Evolutionary conservation across 2,329 filamentous ascomycete genomes (phyloP), one percentile per base, ranked within the genome.

Genomic region (Ceratocystis diversiconidia): DNA sequence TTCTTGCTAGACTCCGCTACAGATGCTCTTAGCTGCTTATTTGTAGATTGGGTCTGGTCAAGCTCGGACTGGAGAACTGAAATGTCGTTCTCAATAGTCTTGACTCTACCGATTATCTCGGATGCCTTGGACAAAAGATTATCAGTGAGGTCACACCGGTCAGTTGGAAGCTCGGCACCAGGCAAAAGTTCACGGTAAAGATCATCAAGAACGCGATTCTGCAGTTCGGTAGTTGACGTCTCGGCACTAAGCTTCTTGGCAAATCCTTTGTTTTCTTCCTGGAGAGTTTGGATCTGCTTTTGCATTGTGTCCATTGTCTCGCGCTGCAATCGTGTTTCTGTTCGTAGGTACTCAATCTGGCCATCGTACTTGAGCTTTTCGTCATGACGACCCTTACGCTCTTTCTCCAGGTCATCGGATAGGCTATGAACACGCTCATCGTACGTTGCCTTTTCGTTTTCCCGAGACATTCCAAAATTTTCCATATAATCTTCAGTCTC

Each of bases 401-500:
- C 74, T 62, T 80, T 82, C 65, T 89, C 84, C 17, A 95, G 76
- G 70, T 96, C 88, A 17, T 82, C 78, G 71, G 91, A 83, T 0
- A 96, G 79, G 7, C 80, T 78, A 59, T 84, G 84, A 41, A 91
- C 78, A 66, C 81, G 85, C 60, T 87, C 83, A 68, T 92, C 87
- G 57, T 86, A 81, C 1, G 82, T 81, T 3, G 83, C 84, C 71
- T 86, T 89, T 71, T 94, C 89, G 70, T 95, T 87, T 70, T 96
- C 90, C 55, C 89, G 83, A 50, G 88, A 91, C 70, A 90, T 90
- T 52, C 90, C 81, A 65, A 92, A 83, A 67, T 90, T 83, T 70
- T 96, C 92, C 63, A 97, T 83, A 72, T 96, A 92, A 71, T 96
- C 92, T 75, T 99, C 94, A 5, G 88, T 82, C 70, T 97, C 90